These are phyloP conservation scores for Dioszegia aurantiaca DNA, from an alignment of 768 basidiomycete species.

Conservation along the genomic window DNA sequence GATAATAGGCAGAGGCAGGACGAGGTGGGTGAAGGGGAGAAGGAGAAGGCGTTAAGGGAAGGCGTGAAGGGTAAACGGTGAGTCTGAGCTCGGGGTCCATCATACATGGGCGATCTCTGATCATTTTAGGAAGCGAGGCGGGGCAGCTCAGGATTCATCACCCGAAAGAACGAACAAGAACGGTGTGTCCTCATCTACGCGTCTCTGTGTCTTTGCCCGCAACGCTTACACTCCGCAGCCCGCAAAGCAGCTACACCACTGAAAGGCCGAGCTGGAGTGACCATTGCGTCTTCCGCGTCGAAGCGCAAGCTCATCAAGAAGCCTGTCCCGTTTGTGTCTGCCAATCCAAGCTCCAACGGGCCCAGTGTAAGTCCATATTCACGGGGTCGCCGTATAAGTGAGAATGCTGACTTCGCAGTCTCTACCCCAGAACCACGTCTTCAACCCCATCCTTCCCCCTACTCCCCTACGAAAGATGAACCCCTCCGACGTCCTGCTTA, in stretches of 20 bases:
- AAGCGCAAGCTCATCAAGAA: slow-evolving; percentile 17
- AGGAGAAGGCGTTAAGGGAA: slow-evolving; percentile 22
- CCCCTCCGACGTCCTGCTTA: slow-evolving; percentile 65
- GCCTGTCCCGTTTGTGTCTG: slow-evolving; percentile 13
- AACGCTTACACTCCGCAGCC: neutral
- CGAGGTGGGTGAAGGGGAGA: slow-evolving; percentile 21
- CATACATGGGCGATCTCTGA: too few species aligned
- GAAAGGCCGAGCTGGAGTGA: neutral
- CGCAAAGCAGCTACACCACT: slow-evolving; percentile 1
- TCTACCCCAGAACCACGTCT: slow-evolving; percentile 52
- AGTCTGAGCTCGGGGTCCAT: too few species aligned
- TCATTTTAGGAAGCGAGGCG: slow-evolving; percentile 17
- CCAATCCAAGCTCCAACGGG: slow-evolving; percentile 14
- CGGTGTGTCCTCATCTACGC: slow-evolving; percentile 3
- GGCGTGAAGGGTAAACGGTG: slow-evolving; percentile 46
- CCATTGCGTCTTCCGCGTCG: neutral
- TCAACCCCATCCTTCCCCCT: slow-evolving; percentile 66
- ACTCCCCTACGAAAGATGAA: slow-evolving; percentile 51
- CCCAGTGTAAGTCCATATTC: slow-evolving; percentile 41
- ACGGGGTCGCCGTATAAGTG: too few species aligned
- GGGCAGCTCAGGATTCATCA: slow-evolving; percentile 5
- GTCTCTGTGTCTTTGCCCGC: too few species aligned
- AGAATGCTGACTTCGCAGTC: slow-evolving; percentile 20
- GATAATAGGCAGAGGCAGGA: slow-evolving; percentile 33
- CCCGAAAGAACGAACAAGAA: slow-evolving; percentile 16